Evolutionary conservation across 768 basidiomycete genomes (phyloP).

Genomic region (Tulasnella sp.): DNA sequence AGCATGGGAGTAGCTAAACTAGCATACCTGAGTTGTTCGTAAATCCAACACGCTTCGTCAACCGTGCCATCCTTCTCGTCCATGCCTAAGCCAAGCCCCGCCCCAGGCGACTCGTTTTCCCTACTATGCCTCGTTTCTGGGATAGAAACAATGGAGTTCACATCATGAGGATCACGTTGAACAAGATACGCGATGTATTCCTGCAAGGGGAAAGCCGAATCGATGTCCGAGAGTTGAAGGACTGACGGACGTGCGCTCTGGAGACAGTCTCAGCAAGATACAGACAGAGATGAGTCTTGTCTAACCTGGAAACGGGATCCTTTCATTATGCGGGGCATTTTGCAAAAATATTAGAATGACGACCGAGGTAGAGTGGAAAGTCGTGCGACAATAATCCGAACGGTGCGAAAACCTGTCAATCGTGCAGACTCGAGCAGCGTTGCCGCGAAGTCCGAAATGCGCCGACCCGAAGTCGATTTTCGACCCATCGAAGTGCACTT

Average conservation of each 20-base stretch:
- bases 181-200: conserved; percentile 88
- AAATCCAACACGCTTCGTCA: conserved; percentile 78
- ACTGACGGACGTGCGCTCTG: background rate
- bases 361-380: too few relatives aligned
- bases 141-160: conserved; percentile 64
- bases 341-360: too few relatives aligned
- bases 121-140: conserved; percentile 34
- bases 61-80: conserved; percentile 43
- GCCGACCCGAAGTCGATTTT: too few relatives aligned
- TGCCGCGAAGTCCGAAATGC: too few relatives aligned
- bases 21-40: conserved; percentile 46
- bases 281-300: background rate
- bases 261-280: background rate
- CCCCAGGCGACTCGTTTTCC: conserved; percentile 18
- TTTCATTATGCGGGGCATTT: background rate
- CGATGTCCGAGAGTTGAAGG: conserved; percentile 32
- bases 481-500: too few relatives aligned
- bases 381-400: too few relatives aligned
- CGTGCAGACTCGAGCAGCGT: too few relatives aligned
- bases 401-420: too few relatives aligned
- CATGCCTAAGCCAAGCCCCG: conserved; percentile 22
- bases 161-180: conserved; percentile 75
- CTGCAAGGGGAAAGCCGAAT: conserved; percentile 89
- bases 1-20: background rate
- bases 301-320: background rate